Base-by-base conservation (phyloP, 2,329 filamentous ascomycete species). In the Sclerotinia borealis region DNA sequence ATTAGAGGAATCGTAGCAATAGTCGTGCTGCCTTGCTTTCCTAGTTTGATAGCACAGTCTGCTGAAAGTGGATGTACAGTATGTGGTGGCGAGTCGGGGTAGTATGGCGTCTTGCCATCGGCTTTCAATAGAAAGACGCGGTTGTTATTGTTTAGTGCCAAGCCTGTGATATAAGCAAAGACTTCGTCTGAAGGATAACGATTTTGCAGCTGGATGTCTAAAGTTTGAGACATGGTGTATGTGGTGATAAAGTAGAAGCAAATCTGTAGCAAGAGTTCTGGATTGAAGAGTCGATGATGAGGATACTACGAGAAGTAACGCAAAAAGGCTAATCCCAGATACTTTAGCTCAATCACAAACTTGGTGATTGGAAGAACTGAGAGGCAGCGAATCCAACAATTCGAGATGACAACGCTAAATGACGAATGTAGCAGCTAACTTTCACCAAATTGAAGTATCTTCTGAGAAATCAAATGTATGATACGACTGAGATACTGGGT, bases 91-190 rank as follows among this genome's bases (percentile, higher is more conserved):
- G 84, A 87, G 0, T 75, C 71, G 0, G 90, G 90, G 66, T 83
- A 86, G 76, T 90, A 89, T 5, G 83, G 76, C 6, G 85, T 88
- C 61, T 77, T 76, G 52, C 89, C 89, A 71, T 92, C 88, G 17
- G 86, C 77, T 68, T 83, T 78, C 31, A 92, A 78, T 49, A 92
- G 78, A 65, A 87, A 81, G 25, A 87, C 79, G 17, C 79, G 79
- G 69, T 85, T 83, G 72, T 82, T 80, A 22, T 83, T 82, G 72
- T 85, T 81, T 50, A 87, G 72, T 37, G 85, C 84, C 22, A 80
- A 79, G 25, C 90, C 90, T 1, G 87, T 92, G 71, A 95, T 82
- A 73, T 90, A 89, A 25, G 86, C 89, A 70, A 84, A 91, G 49
- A 86, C 82, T 39, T 76, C 81, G 59, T 78, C 76, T 1, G 87